Base-by-base conservation (phyloP, 345 rosid genomes). In the Turnera subulata region DNA sequence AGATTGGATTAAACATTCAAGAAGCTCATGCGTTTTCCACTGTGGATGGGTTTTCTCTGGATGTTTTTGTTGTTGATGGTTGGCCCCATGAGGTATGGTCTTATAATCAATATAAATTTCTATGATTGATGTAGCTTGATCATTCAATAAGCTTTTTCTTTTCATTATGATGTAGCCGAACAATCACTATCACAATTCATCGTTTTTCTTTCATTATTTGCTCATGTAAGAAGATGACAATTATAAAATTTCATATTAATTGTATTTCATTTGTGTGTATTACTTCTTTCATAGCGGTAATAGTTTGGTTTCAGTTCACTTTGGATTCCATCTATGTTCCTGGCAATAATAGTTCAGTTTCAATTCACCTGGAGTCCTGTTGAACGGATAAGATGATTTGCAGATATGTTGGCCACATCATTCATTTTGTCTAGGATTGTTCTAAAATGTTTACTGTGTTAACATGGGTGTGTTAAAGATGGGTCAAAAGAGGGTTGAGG, bases 11-110 rank as follows among this genome's bases (percentile, higher is more conserved):
- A 70, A 84, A 85, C 70, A 93, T 93, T 63, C 85, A 85, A 77
- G 99, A 93, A 70, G 97, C 99, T 65, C 97, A 87, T 73, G 99
- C 91, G 18, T 89, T 93, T 76, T 89, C 97, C 38, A 93, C 96
- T 1, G 81, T 37, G 11, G 99, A 93, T 76, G 99, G 99, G 62
- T 93, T 71, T 80, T 93, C 97, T 58, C 74, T 89, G 26, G 99
- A 87, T 63, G 92, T 89, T 56, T 89, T 93, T 66, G 95, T 93
- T 59, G 97, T 93, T 81, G 92, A 87, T 66, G 99, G 99, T 62
- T 93, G 96, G 97, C 80, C 77, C 2, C 76, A 78, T 69, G 96
- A 89, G 96, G 97, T 89, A 81, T 25, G 45, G 38, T 55, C 44
- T 56, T 53, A 21, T 26, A 12, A 7, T 55, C 35, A 7, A 5